Conservation (phyloP, 768 basidiomycete genomes). For the Kockovaella imperatae region DNA sequence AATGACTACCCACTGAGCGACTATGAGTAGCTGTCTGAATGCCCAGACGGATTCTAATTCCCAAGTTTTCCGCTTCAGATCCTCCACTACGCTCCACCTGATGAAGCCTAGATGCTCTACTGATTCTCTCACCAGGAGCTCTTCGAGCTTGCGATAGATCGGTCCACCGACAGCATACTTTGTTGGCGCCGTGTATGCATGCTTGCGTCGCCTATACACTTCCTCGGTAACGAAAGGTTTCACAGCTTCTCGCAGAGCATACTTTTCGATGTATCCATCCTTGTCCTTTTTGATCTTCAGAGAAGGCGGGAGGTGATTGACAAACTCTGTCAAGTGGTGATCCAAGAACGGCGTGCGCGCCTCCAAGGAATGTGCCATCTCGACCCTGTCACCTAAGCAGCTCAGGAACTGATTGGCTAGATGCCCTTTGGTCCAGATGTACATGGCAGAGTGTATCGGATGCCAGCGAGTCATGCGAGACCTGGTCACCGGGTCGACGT, state of each 20-base stretch:
- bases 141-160: constrained; percentile 18
- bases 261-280: constrained; percentile 26
- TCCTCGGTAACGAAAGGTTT: constrained; percentile 38
- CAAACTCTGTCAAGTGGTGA: constrained; percentile 30
- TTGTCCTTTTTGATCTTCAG: constrained; percentile 15
- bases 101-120: constrained; percentile 32
- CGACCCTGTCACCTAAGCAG: constrained; percentile 34
- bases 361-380: constrained; percentile 40
- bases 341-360: constrained; percentile 37
- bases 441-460: constrained; percentile 32
- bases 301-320: constrained; percentile 15
- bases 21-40: constrained; percentile 16
- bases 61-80: constrained; percentile 17
- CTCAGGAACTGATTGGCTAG: constrained; percentile 32
- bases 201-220: constrained; percentile 24
- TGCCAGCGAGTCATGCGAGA: constrained; percentile 27
- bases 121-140: constrained; percentile 20
- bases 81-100: constrained; percentile 12
- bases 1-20: constrained; percentile 23
- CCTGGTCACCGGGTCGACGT: constrained; percentile 11
- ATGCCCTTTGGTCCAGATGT: constrained; percentile 27
- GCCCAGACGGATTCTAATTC: constrained; percentile 9
- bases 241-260: constrained; percentile 32
- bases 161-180: constrained; percentile 16
- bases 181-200: constrained; percentile 25